Conservation (phyloP, 2,329 filamentous ascomycete species). For the Nemania sp. region DNA sequence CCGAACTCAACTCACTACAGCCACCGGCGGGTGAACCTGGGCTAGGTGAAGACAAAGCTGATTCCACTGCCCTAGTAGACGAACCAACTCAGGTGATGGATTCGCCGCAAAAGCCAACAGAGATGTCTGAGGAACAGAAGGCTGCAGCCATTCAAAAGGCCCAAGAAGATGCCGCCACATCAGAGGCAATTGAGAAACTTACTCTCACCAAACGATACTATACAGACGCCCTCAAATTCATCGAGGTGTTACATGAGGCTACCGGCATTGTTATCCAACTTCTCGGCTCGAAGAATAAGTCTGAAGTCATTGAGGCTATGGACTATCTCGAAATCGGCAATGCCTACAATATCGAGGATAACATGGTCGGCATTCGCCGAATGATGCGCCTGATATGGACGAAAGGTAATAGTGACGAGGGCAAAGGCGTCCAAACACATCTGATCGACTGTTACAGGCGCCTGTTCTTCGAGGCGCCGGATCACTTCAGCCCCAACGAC, state of each 20-base stretch:
- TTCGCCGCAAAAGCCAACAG: conserved; percentile 51
- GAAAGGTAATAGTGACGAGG: conserved; percentile 98
- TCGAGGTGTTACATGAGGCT: conserved; percentile 87
- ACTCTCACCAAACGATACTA: conserved; percentile 92
- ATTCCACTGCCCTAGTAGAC: conserved; percentile 80
- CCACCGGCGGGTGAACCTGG: conserved; percentile 81
- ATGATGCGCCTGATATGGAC: conserved; percentile 99
- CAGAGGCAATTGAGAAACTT: conserved; percentile 87
- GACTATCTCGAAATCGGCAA: conserved; percentile 97
- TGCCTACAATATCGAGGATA: conserved; percentile 94
- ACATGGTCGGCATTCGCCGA: conserved; percentile 89
- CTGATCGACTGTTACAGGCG: conserved; percentile 96
- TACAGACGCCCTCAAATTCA: conserved; percentile 91
- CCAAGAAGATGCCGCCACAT: conserved; percentile 86
- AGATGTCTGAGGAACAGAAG: conserved; percentile 84
- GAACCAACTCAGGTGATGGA: conserved; percentile 87
- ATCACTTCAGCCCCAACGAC: conserved; percentile 87
- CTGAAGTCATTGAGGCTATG: conserved; percentile 98
- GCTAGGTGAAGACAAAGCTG: conserved; percentile 74
- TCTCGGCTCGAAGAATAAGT: conserved; percentile 95
- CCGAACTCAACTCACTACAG: conserved; percentile 82
- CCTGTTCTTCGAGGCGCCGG: conserved; percentile 95
- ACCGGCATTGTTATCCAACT: conserved; percentile 86
- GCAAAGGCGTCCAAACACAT: conserved; percentile 96
- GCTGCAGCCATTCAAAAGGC: conserved; percentile 80